Evolutionary conservation across 371 early-diverging fungal genomes (phyloP).

Genomic region (Rhizopus microsporus): DNA sequence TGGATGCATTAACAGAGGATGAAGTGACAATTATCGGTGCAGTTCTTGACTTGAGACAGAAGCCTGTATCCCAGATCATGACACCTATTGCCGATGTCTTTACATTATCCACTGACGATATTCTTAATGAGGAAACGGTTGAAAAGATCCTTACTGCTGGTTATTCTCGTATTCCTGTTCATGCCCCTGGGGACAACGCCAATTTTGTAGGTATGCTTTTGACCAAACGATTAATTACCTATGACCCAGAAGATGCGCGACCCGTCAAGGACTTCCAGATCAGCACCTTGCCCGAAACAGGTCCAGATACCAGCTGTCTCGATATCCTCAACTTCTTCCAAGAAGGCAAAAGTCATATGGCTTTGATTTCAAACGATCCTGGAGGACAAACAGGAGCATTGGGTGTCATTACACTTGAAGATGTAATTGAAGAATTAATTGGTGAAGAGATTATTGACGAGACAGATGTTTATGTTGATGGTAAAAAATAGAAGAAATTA

Average conservation of each 20-base stretch:
- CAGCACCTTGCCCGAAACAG: conserved; percentile 76
- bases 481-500: conserved; percentile 15
- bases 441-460: conserved; percentile 94
- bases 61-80: conserved; percentile 84
- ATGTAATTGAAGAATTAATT: conserved; percentile 96
- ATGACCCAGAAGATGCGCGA: conserved; percentile 81
- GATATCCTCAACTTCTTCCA: conserved; percentile 95
- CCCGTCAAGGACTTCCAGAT: conserved; percentile 72
- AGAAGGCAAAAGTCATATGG: conserved; percentile 83
- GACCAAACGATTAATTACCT: conserved; percentile 85
- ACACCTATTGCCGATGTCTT: conserved; percentile 87
- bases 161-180: conserved; percentile 91
- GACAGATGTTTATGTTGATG: conserved; percentile 91
- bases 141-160: conserved; percentile 73
- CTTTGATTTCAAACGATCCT: conserved; percentile 69
- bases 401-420: conserved; percentile 95
- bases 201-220: conserved; percentile 91
- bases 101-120: conserved; percentile 71
- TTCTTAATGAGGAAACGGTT: conserved; percentile 68
- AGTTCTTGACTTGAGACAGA: conserved; percentile 90
- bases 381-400: conserved; percentile 56
- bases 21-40: conserved; percentile 94
- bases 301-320: conserved; percentile 74
- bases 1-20: conserved; percentile 84
- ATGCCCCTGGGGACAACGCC: conserved; percentile 52